Evolutionary conservation across 805 yeast species (phyloP).

Genomic region (Metschnikowia matae): DNA sequence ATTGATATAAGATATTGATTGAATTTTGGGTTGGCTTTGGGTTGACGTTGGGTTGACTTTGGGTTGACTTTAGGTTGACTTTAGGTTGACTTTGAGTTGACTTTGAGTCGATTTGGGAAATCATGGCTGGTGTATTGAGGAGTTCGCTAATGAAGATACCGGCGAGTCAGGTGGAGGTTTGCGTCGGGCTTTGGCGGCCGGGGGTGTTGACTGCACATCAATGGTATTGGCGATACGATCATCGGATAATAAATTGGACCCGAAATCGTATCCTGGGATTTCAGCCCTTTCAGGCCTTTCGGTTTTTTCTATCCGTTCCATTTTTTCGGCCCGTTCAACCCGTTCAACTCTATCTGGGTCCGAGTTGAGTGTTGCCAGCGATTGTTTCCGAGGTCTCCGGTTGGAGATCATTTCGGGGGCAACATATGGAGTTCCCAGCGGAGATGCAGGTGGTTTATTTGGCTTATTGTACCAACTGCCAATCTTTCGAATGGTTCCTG

Average conservation of each 20-base stretch:
- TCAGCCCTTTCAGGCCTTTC: slow-evolving; percentile 9
- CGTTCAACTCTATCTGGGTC: slow-evolving; percentile 12
- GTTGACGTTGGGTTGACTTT: too few relatives aligned
- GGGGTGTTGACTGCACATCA: slow-evolving; percentile 3
- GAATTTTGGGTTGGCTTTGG: too few relatives aligned
- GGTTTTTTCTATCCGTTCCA: not conserved
- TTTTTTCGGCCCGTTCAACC: not conserved
- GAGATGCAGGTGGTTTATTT: slow-evolving; percentile 18
- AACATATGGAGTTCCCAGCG: slow-evolving; percentile 20
- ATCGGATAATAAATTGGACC: slow-evolving; percentile 7
- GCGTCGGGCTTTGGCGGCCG: not conserved
- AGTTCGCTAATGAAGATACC: too few relatives aligned
- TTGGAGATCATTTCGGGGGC: slow-evolving; percentile 70
- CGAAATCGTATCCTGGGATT: slow-evolving; percentile 15
- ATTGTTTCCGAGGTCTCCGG: slow-evolving; percentile 38
- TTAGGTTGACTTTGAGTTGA: too few relatives aligned
- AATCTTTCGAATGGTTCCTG: slow-evolving; percentile 32
- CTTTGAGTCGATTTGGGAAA: too few relatives aligned
- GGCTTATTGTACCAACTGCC: slow-evolving; percentile 67
- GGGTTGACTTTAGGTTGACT: too few relatives aligned
- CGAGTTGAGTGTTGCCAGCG: slow-evolving; percentile 13
- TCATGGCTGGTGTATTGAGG: too few relatives aligned
- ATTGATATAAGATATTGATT: too few relatives aligned
- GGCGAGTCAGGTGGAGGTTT: slow-evolving; percentile 1
- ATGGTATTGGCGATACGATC: slow-evolving; percentile 7